Percentiles rank a stretch among this genome's conserved stretches.
Conservation (phyloP, 768 basidiomycete genomes). For the Panus rudis region DNA sequence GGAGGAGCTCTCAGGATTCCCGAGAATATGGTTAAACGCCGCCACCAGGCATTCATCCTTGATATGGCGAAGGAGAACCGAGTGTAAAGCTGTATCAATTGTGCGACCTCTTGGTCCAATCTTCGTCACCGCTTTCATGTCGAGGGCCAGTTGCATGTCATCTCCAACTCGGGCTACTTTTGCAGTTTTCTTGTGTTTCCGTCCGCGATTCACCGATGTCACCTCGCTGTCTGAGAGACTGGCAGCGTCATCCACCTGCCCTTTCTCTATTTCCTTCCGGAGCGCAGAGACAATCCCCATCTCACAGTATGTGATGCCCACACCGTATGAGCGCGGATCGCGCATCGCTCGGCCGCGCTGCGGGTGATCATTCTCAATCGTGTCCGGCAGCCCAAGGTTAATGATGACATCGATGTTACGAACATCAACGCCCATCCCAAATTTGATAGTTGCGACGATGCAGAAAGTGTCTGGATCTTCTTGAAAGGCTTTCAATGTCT, state of each 20-base stretch:
- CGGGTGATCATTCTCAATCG: background rate
- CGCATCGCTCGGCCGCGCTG: slow-evolving; percentile 3
- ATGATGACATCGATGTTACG: background rate
- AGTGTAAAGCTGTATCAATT: background rate
- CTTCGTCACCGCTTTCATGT: too few species aligned
- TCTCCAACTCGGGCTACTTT: too few species aligned
- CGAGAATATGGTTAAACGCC: slow-evolving; percentile 3
- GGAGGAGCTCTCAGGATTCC: background rate
- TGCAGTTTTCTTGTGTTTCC: too few species aligned
- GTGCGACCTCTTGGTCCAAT: background rate
- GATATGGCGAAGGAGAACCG: slow-evolving; percentile 1
- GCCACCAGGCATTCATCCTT: slow-evolving; percentile 2
- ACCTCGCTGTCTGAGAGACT: too few species aligned
- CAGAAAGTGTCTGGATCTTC: slow-evolving; percentile 1
- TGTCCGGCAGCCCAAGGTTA: slow-evolving; percentile 4
- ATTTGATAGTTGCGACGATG: slow-evolving; percentile 5
- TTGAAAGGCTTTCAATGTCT: background rate
- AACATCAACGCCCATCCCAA: slow-evolving; percentile 3
- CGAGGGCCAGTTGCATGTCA: too few species aligned
- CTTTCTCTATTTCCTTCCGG: background rate
- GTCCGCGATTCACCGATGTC: too few species aligned
- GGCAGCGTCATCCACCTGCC: background rate
- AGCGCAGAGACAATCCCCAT: background rate
- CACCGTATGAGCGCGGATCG: background rate
- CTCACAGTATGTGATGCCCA: slow-evolving; percentile 3